These are phyloP conservation scores for Xylariaceae sp. DNA, from an alignment of 2,329 filamentous ascomycete species.

Conservation along the genomic window DNA sequence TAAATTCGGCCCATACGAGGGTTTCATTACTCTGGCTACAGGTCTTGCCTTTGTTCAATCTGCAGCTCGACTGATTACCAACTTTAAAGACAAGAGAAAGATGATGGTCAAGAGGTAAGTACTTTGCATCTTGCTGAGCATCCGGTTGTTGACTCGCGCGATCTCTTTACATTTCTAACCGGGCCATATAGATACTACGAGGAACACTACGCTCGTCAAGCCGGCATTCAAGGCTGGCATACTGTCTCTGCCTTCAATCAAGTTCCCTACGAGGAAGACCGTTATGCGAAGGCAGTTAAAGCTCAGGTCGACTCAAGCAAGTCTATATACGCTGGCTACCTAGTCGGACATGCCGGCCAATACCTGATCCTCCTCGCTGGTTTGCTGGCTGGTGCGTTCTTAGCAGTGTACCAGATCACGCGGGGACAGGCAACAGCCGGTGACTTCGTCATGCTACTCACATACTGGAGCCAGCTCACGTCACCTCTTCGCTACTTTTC, in stretches of 20 bases:
- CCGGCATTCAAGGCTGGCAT: slow-evolving; percentile 55
- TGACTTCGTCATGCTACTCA: slow-evolving; percentile 66
- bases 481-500: slow-evolving; percentile 68
- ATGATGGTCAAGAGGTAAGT: slow-evolving; percentile 44
- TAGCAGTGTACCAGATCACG: slow-evolving; percentile 63
- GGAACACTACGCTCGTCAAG: slow-evolving; percentile 51
- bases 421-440: slow-evolving; percentile 57
- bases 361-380: slow-evolving; percentile 65
- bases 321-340: slow-evolving; percentile 39
- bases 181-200: slow-evolving; percentile 37
- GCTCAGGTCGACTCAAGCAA: slow-evolving; percentile 34
- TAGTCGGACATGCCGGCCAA: slow-evolving; percentile 51
- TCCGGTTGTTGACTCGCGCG: background rate
- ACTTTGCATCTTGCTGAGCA: background rate
- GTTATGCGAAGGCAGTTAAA: slow-evolving; percentile 48
- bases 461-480: slow-evolving; percentile 71
- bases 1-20: slow-evolving; percentile 57
- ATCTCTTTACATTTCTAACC: background rate
- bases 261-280: slow-evolving; percentile 50
- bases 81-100: slow-evolving; percentile 44
- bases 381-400: slow-evolving; percentile 58
- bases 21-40: slow-evolving; percentile 57
- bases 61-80: slow-evolving; percentile 46
- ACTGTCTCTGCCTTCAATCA: slow-evolving; percentile 59
- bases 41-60: slow-evolving; percentile 53